Evolutionary conservation across 768 basidiomycete genomes (phyloP), one percentile per base, ranked within the genome.

Genomic region (Clavaria fumosa): DNA sequence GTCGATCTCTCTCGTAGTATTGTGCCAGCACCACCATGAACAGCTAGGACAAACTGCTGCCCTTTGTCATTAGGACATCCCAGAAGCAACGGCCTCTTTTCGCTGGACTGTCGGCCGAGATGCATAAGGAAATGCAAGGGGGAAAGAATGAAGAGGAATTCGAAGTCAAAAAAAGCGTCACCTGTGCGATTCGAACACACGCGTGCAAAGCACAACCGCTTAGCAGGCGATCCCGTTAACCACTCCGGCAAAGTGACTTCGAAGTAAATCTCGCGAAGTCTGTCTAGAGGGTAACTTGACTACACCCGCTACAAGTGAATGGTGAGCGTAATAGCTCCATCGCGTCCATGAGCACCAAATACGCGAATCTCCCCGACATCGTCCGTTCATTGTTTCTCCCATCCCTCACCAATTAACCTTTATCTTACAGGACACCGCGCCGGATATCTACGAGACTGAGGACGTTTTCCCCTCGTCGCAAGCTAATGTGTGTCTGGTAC

Each of bases 371-470:
- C 3, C 89, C 89, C n/a, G 88, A 93, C 53, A 91, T 93, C 40
- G 89, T 90, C 48, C 39, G 80, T 66, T 21, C 30, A 31, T 35
- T 22, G 15, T n/a, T 23, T 36, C 31, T 27, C 32, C 21, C 18
- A 32, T 41, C 24, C 24, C 38, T 41, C 41, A 48, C 38, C 6
- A 20, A 24, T n/a, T 37, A 3, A 17, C 34, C 4, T 34, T 17
- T 17, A 20, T 34, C 39, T 7, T 38, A 22, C 49, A 93, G 88
- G 88, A 90, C 58, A 84, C 82, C 9, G 86, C 84, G 1, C 86
- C 72, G 27, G 89, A 93, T 54, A 72, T 93, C 31, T 93, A 93
- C 51, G 89, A 93, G 53, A 93, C 89, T 0, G 80, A 84, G 32
- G 89, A 93, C 46, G 63, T 72, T 11, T 67, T 76, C 49, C 75